Percentiles rank a stretch among this genome's conserved stretches.
These are phyloP conservation scores for Xylariales sp. DNA, from an alignment of 2,329 filamentous ascomycete species.

Conservation along the genomic window DNA sequence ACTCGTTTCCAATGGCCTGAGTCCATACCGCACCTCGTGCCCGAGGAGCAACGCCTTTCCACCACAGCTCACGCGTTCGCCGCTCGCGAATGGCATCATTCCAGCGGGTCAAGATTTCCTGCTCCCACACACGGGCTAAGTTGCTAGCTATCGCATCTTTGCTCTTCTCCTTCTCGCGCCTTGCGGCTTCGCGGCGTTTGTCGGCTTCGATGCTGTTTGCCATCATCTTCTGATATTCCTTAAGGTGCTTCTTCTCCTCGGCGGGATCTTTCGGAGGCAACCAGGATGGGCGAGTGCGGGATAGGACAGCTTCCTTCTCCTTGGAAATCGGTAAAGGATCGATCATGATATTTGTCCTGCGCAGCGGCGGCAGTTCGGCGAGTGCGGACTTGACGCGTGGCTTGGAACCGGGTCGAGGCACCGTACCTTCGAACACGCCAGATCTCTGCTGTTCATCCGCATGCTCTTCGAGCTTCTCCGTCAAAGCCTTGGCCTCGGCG, in stretches of 20 bases:
- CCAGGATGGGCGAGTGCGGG: conserved; percentile 78
- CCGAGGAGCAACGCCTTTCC: conserved; percentile 70
- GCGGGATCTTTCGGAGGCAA: conserved; percentile 82
- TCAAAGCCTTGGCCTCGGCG: conserved; percentile 68
- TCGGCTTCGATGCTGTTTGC: conserved; percentile 55
- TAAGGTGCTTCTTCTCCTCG: conserved; percentile 86
- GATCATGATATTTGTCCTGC: conserved; percentile 75
- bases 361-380: conserved; percentile 65
- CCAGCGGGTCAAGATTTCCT: conserved; percentile 74
- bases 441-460: conserved; percentile 58
- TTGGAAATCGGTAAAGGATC: conserved; percentile 80
- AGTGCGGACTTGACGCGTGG: conserved; percentile 61
- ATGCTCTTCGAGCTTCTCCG: conserved; percentile 76
- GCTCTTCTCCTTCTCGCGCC: conserved; percentile 49
- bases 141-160: conserved; percentile 42
- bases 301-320: conserved; percentile 81
- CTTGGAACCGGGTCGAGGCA: conserved; percentile 30
- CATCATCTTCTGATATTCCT: conserved; percentile 84
- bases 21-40: conserved; percentile 67
- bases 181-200: conserved; percentile 51
- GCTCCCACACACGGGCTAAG: conserved; percentile 65
- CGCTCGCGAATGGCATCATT: conserved; percentile 64
- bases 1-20: conserved; percentile 68
- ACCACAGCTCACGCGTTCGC: conserved; percentile 73
- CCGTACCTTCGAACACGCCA: conserved; percentile 16